Base-by-base conservation (phyloP, 2,329 filamentous ascomycete genomes). In the Aspergillus ustus region DNA sequence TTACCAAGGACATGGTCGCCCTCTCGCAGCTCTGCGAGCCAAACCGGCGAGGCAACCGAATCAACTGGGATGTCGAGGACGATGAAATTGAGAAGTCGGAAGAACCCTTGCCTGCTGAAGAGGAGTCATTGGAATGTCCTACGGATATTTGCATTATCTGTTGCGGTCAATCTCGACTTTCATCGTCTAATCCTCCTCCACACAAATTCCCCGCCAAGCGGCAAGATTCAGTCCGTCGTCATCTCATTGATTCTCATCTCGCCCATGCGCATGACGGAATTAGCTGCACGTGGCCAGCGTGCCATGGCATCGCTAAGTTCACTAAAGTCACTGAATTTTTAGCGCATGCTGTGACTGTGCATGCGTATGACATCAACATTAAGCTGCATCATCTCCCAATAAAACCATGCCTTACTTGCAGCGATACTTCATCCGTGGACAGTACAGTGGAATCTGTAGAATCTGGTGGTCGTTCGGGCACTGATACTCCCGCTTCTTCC, bases 1-100 rank as follows among this genome's bases (percentile, higher is more conserved):
- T 69, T 65, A 74, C 70, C 13, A 69, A 72, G 60, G 67, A 72
- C 40, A 72, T 73, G 52, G 66, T 72, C 69, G 58, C 63, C 9
- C 65, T 73, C 22, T 56, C 60, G 43, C 31, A 40, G n/a, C 67
- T 73, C 45, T 71, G 51, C 62, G 63, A 73, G 28, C 67, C 63
- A 40, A 74, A 50, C 28, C 60, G 63, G 22, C 64, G 63, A 60
- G 71, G 66, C 49, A 72, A 73, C 28, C 59, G 61, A 51, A 48
- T 69, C 34, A 62, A 72, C 62, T 73, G 57, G 69, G 50, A 69
- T 57, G 8, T 61, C 0, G 56, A 68, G 49, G 40, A 65, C 7
- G 31, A 52, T 52, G n/a, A 22, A 52, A 50, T 65, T 13, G 60
- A 69, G 34, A 60, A 62, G 59, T 61, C 46, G 25, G 61, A 70